phyloP scores from a whole-genome alignment of 2,329 filamentous ascomycete genomes.

The Claviceps arundinis region DNA sequence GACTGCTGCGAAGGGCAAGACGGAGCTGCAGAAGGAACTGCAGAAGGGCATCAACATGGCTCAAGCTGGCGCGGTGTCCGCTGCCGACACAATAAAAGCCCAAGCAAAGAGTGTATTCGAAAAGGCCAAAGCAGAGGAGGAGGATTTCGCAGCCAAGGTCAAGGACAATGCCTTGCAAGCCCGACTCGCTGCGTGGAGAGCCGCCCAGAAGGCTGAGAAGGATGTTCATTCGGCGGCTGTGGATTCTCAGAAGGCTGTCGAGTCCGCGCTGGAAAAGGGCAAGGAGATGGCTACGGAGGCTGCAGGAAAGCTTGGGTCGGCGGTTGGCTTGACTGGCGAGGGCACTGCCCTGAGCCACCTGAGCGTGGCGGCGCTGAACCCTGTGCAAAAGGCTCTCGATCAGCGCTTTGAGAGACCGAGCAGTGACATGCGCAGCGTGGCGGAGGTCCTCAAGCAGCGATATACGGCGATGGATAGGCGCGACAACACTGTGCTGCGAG shows the following conservation, averaged over 20 bases:
- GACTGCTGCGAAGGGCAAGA: conserved; percentile 13
- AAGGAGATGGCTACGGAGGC: conserved; percentile 28
- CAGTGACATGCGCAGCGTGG: conserved; percentile 32
- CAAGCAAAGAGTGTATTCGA: conserved; percentile 24
- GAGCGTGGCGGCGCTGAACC: conserved; percentile 14
- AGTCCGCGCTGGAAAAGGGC: conserved; percentile 26
- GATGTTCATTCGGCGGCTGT: conserved; percentile 15
- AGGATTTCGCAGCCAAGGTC: conserved; percentile 14
- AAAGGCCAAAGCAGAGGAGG: conserved; percentile 16
- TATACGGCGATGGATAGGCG: conserved; percentile 36
- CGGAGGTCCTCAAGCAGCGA: conserved; percentile 40
- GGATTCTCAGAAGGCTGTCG: conserved; percentile 24
- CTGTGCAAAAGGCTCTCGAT: conserved; percentile 35
- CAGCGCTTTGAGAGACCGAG: conserved; percentile 36
- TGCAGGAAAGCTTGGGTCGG: conserved; percentile 23
- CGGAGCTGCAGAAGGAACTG: conserved; percentile 18
- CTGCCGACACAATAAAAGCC: conserved; percentile 15
- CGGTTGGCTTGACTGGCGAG: conserved; percentile 18
- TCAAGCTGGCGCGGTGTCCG: conserved; percentile 11
- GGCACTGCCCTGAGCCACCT: conserved; percentile 8
- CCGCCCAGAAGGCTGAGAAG: conserved; percentile 10
- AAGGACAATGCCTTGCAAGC: conserved; percentile 17
- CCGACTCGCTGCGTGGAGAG: conserved; percentile 13
- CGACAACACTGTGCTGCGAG: conserved; percentile 31
- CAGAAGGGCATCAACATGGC: conserved; percentile 22